Evolutionary conservation across 2,329 filamentous ascomycete genomes (phyloP).

Genomic region (Fusarium pseudoanthophilum): DNA sequence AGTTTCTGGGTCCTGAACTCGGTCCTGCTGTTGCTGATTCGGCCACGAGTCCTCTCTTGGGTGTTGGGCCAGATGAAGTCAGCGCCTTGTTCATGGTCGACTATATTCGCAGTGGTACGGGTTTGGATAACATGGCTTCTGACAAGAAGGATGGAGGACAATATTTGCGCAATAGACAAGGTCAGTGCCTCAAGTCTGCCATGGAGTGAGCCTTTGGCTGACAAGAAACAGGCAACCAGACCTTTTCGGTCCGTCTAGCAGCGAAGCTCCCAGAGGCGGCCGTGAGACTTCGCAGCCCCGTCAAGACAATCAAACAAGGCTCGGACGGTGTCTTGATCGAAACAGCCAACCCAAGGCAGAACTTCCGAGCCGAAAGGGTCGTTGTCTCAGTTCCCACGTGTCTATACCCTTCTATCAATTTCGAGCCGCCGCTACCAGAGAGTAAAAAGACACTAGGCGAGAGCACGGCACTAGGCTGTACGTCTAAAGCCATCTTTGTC

Average conservation of each 20-base stretch:
- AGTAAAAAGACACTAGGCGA: conserved; percentile 44
- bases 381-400: conserved; percentile 44
- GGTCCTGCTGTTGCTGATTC: conserved; percentile 10
- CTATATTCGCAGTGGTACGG: conserved; percentile 33
- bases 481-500: conserved; percentile 52
- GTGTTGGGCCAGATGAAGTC: conserved; percentile 33
- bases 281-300: conserved; percentile 31
- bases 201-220: neutral
- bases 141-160: conserved; percentile 38
- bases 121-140: conserved; percentile 33
- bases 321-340: conserved; percentile 21
- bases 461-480: conserved; percentile 48
- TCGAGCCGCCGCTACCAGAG: conserved; percentile 45
- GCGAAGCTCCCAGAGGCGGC: conserved; percentile 20
- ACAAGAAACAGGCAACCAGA: conserved; percentile 23
- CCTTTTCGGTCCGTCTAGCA: conserved; percentile 25
- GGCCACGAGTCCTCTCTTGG: conserved; percentile 21
- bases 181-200: neutral
- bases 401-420: conserved; percentile 36
- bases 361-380: conserved; percentile 37
- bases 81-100: conserved; percentile 38
- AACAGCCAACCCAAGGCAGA: conserved; percentile 14
- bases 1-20: conserved; percentile 11
- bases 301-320: conserved; percentile 29
- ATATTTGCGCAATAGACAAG: conserved; percentile 41